A percentile compares a stretch with the other conserved stretches of the same genome.
Conservation (phyloP, 106 monocot species). For the Phalaenopsis aphrodite region DNA sequence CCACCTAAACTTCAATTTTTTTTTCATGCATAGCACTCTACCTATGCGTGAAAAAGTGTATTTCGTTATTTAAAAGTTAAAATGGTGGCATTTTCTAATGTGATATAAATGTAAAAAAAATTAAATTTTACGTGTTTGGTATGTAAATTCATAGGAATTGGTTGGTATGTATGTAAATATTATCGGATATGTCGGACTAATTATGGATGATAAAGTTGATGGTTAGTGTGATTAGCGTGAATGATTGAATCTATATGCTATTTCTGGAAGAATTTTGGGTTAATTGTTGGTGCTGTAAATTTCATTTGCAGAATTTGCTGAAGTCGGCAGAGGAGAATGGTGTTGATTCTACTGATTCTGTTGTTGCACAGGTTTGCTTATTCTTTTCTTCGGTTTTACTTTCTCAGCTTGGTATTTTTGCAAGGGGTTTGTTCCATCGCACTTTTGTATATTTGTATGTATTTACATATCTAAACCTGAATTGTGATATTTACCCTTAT, state of each 20-base stretch:
- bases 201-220: not conserved
- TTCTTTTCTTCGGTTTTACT: not conserved
- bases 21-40: too few relatives aligned
- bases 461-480: too few relatives aligned
- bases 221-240: not conserved
- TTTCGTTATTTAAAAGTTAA: too few relatives aligned
- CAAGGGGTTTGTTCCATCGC: not conserved
- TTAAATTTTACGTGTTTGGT: too few relatives aligned
- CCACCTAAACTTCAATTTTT: too few relatives aligned
- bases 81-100: too few relatives aligned
- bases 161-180: too few relatives aligned
- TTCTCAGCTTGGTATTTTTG: not conserved
- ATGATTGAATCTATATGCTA: not conserved
- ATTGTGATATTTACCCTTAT: too few relatives aligned
- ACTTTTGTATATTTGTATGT: too few relatives aligned
- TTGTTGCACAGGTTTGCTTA: constrained; percentile 4
- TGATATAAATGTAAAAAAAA: too few relatives aligned
- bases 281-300: not conserved
- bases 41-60: too few relatives aligned
- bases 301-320: constrained; percentile 3
- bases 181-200: not conserved
- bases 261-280: not conserved
- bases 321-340: constrained; percentile 3
- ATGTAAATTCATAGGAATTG: too few relatives aligned
- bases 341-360: constrained; percentile 7